These are phyloP conservation scores for Pulveroboletus sp. DNA, from an alignment of 768 basidiomycete genomes.

Conservation along the genomic window DNA sequence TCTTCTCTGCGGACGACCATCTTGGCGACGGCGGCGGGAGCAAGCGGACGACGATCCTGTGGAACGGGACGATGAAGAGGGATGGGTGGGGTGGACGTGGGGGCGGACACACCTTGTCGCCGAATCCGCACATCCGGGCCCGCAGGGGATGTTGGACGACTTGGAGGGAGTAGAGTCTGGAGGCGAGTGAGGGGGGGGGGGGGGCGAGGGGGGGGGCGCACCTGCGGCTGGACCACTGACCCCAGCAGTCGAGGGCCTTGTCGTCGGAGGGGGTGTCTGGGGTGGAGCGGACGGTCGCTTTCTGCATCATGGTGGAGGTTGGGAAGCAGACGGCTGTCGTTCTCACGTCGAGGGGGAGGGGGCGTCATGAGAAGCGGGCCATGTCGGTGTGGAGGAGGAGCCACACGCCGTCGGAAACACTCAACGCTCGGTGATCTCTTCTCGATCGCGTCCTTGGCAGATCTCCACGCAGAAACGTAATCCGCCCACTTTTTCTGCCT, in stretches of 20 bases:
- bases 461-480: neutral
- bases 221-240: conserved; percentile 64
- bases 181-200: conserved; percentile 1
- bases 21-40: conserved; percentile 85
- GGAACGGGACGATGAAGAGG: conserved; percentile 9
- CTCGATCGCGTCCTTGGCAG: neutral
- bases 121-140: conserved; percentile 95
- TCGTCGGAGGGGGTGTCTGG: conserved; percentile 16
- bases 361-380: conserved; percentile 2
- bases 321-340: conserved; percentile 1
- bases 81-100: conserved; percentile 7
- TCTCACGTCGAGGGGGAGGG: conserved; percentile 16
- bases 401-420: neutral
- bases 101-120: conserved; percentile 70
- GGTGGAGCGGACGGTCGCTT: conserved; percentile 25
- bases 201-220: conserved; percentile 19
- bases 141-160: conserved; percentile 85
- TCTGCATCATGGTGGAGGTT: conserved; percentile 55
- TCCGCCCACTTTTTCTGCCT: neutral
- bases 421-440: neutral
- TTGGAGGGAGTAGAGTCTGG: conserved; percentile 76
- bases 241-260: conserved; percentile 59
- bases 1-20: conserved; percentile 71
- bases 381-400: neutral
- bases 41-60: conserved; percentile 87